Conservation (phyloP, 177 flowering plant species). For the Vitis hybrid region DNA sequence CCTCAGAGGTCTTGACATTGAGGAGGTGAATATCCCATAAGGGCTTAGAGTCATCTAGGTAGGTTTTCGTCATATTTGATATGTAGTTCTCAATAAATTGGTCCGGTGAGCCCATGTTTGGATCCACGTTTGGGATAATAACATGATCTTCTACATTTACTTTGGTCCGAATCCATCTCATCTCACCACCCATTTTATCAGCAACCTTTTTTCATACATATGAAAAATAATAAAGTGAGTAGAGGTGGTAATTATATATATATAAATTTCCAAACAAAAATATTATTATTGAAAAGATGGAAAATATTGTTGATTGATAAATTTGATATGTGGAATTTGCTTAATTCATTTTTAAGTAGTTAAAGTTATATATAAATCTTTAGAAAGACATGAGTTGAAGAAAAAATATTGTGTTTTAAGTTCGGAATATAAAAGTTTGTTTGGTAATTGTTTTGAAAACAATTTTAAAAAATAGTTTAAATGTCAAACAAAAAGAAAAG, state of each 20-base stretch:
- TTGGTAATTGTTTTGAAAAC: too few relatives aligned
- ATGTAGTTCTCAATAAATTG: constrained; percentile 43
- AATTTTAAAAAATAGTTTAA: too few relatives aligned
- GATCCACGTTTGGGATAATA: constrained; percentile 36
- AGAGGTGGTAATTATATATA: not conserved
- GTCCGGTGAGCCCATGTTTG: constrained; percentile 35
- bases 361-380: too few relatives aligned
- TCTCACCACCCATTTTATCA: constrained; percentile 17
- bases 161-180: constrained; percentile 43
- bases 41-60: constrained; percentile 41
- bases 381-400: too few relatives aligned
- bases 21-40: constrained; percentile 54
- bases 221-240: not conserved
- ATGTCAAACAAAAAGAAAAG: too few relatives aligned
- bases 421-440: too few relatives aligned
- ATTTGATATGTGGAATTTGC: too few relatives aligned
- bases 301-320: not conserved
- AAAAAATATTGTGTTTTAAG: too few relatives aligned
- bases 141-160: constrained; percentile 57
- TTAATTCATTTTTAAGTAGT: too few relatives aligned
- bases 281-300: not conserved
- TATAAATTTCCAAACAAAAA: not conserved
- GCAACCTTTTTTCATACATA: constrained; percentile 25
- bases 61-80: constrained; percentile 28
- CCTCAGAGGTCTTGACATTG: constrained; percentile 35